Percentiles rank a stretch among this genome's conserved stretches.
These are phyloP conservation scores for Arthroderma sp. DNA, from an alignment of 2,329 filamentous ascomycete genomes.

Conservation along the genomic window DNA sequence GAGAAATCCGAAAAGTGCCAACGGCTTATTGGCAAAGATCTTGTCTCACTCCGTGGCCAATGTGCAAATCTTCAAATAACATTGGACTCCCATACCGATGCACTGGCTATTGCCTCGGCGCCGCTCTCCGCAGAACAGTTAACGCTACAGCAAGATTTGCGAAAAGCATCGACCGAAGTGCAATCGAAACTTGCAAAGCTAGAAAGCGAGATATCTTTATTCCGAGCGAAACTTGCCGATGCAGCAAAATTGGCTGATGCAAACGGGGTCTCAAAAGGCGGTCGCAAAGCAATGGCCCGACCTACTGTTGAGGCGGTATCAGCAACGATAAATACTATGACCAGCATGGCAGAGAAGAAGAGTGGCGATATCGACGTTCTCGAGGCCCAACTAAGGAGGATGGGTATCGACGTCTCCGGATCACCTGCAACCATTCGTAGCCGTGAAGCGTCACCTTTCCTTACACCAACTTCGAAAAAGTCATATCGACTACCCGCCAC, in stretches of 20 bases:
- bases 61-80: constrained; percentile 66
- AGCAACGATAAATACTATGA: constrained; percentile 86
- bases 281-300: constrained; percentile 24
- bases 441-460: constrained; percentile 25
- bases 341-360: constrained; percentile 77
- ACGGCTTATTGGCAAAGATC: constrained; percentile 48
- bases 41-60: constrained; percentile 58
- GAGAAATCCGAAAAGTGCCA: constrained; percentile 56
- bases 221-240: constrained; percentile 64
- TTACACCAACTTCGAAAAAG: constrained; percentile 23
- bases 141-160: constrained; percentile 69
- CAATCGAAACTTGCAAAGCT: constrained; percentile 61
- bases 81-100: constrained; percentile 56
- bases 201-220: constrained; percentile 65
- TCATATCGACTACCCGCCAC: constrained; percentile 21
- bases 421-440: constrained; percentile 6
- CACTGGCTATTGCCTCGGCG: constrained; percentile 53
- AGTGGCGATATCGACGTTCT: constrained; percentile 83
- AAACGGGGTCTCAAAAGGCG: constrained; percentile 22
- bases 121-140: constrained; percentile 76
- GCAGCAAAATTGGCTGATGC: constrained; percentile 38
- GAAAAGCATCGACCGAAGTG: constrained; percentile 60
- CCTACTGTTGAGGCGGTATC: constrained; percentile 88
- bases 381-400: constrained; percentile 69
- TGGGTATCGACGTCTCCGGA: constrained; percentile 36